A percentile compares a stretch with the other conserved stretches of the same genome.
These are phyloP conservation scores for Martiniozyma abietophila DNA, from an alignment of 805 yeast species.

Conservation along the genomic window DNA sequence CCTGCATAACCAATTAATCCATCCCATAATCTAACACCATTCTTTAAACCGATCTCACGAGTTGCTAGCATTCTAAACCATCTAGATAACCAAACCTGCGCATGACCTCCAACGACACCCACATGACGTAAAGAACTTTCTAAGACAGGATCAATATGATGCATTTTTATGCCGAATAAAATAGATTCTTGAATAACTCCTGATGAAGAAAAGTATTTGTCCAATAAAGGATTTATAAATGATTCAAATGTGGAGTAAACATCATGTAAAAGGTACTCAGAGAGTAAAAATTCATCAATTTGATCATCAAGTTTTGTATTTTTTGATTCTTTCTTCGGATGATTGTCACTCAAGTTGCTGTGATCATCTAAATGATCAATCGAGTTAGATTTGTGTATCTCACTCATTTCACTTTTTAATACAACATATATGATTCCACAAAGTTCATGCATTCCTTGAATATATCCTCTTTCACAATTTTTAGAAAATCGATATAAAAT, in stretches of 20 bases:
- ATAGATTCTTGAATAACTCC: conserved; percentile 38
- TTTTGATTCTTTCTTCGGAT: conserved; percentile 2
- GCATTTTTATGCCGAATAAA: conserved; percentile 36
- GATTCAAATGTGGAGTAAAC: conserved; percentile 32
- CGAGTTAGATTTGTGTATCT: conserved; percentile 12
- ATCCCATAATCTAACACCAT: conserved; percentile 39
- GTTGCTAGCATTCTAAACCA: conserved; percentile 37
- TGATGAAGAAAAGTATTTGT: conserved; percentile 30
- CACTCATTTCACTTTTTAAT: conserved; percentile 29
- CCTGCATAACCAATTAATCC: conserved; percentile 28
- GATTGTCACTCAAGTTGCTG: conserved; percentile 7
- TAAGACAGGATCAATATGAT: conserved; percentile 33
- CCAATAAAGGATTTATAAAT: conserved; percentile 29
- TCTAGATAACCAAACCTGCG: conserved; percentile 47
- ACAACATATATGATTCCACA: conserved; percentile 38
- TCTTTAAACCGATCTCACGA: conserved; percentile 36
- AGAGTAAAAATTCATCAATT: conserved; percentile 32
- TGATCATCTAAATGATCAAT: conserved; percentile 17
- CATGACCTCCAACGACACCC: conserved; percentile 15
- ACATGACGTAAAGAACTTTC: conserved; percentile 10
- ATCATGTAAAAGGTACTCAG: conserved; percentile 24
- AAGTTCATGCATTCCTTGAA: conserved; percentile 49
- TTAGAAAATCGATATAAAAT: conserved; percentile 41
- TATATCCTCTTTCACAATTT: conserved; percentile 31
- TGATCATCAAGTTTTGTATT: conserved; percentile 22